These are phyloP conservation scores for Pseudocercospora fijiensis DNA, from an alignment of 2,329 filamentous ascomycete species.

Conservation along the genomic window DNA sequence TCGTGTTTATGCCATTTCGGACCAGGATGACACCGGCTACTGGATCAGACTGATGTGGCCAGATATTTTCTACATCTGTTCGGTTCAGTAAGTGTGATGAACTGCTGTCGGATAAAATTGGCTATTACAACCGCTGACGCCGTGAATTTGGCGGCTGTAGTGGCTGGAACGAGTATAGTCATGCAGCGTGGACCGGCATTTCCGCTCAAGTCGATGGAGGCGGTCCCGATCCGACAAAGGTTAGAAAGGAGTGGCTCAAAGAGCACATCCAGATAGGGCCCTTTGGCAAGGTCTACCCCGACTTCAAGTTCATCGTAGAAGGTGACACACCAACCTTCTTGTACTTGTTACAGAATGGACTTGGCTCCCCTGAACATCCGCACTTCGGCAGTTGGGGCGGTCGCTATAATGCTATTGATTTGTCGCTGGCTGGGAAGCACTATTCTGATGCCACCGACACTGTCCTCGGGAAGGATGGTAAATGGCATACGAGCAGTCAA, in stretches of 20 bases:
- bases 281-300: constrained; percentile 45
- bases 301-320: constrained; percentile 54
- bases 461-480: constrained; percentile 36
- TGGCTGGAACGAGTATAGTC: constrained; percentile 56
- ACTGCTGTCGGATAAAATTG: too few species aligned
- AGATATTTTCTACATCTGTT: constrained; percentile 56
- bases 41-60: constrained; percentile 59
- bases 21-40: constrained; percentile 58
- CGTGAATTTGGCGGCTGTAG: not conserved
- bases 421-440: constrained; percentile 30
- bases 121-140: not conserved
- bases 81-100: constrained; percentile 44
- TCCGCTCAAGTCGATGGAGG: constrained; percentile 53
- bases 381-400: constrained; percentile 54
- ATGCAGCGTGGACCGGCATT: constrained; percentile 59
- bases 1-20: constrained; percentile 58
- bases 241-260: constrained; percentile 54
- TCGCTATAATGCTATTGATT: constrained; percentile 43
- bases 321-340: constrained; percentile 55
- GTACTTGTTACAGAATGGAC: constrained; percentile 51
- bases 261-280: constrained; percentile 56
- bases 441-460: constrained; percentile 36
- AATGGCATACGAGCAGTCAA: constrained; percentile 44
- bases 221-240: constrained; percentile 50
- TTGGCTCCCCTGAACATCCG: constrained; percentile 46